Conservation (phyloP, 108 stramenopile genomes). For the Skeletonema marinoi region DNA sequence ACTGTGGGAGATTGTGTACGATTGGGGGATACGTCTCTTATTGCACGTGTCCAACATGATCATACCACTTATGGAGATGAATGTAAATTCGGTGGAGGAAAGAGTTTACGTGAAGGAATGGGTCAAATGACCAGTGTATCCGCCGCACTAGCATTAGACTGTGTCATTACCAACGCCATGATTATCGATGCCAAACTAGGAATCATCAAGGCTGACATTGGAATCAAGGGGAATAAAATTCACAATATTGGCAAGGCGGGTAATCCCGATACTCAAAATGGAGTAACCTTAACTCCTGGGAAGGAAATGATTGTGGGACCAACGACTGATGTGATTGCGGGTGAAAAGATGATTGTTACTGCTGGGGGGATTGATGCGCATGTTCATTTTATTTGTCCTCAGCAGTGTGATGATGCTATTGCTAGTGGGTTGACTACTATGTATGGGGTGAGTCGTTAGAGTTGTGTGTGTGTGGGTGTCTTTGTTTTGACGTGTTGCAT, state of each 20-base stretch:
- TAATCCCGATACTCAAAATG: slow-evolving; percentile 96
- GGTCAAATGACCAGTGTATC: slow-evolving; percentile 86
- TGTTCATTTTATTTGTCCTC: slow-evolving; percentile 98
- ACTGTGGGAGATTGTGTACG: slow-evolving; percentile 87
- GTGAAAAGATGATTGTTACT: slow-evolving; percentile 94
- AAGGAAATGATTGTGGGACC: slow-evolving; percentile 84
- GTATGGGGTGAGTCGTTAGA: slow-evolving; percentile 59
- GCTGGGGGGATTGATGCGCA: slow-evolving; percentile 97
- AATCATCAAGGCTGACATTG: slow-evolving; percentile 94
- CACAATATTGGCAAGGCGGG: slow-evolving; percentile 98
- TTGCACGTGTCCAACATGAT: slow-evolving; percentile 81
- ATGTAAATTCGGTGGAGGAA: slow-evolving; percentile 98
- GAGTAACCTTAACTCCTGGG: slow-evolving; percentile 78
- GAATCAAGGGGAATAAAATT: slow-evolving; percentile 91
- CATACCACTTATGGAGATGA: slow-evolving; percentile 91
- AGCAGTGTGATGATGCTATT: slow-evolving; percentile 94
- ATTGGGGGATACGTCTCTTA: slow-evolving; percentile 90
- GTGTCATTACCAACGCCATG: slow-evolving; percentile 96
- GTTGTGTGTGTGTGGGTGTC: neutral
- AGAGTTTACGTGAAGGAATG: slow-evolving; percentile 98
- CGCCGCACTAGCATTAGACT: slow-evolving; percentile 79
- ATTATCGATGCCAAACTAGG: slow-evolving; percentile 89
- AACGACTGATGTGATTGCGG: slow-evolving; percentile 97
- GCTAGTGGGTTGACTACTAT: slow-evolving; percentile 94
- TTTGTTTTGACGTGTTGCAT: neutral